Conservation (phyloP, 2,329 filamentous ascomycete species). For the Exserohilum turcica region DNA sequence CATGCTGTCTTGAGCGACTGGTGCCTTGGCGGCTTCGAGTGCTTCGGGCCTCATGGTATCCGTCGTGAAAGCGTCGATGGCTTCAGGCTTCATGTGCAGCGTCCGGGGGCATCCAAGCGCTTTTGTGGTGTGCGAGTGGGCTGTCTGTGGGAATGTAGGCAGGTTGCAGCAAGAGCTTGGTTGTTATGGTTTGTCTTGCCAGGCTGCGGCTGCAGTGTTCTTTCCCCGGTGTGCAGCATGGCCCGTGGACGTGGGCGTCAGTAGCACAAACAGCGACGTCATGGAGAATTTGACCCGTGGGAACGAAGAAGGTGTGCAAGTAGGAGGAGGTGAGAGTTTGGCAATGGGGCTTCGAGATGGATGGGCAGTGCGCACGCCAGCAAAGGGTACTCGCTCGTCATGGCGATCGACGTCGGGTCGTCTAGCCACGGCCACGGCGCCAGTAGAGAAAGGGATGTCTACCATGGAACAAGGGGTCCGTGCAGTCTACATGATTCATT, state of each 20-base stretch:
- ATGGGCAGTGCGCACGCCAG: background rate
- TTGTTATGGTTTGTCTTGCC: background rate
- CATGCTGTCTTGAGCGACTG: background rate
- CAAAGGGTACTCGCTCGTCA: background rate
- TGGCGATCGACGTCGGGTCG: background rate
- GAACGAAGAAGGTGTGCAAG: background rate
- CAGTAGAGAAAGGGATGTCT: background rate
- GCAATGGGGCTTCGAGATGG: background rate
- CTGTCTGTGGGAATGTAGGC: background rate
- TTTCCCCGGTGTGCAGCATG: background rate
- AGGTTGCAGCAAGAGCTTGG: background rate
- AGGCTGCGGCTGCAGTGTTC: background rate
- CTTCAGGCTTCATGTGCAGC: slow-evolving; percentile 21
- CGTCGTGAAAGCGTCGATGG: slow-evolving; percentile 23
- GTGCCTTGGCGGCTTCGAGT: slow-evolving; percentile 19
- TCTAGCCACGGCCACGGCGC: background rate
- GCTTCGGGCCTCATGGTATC: slow-evolving; percentile 25
- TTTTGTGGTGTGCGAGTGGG: background rate
- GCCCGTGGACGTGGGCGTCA: background rate
- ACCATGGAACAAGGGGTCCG: background rate
- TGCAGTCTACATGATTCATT: background rate
- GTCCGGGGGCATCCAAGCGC: background rate
- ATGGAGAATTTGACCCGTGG: slow-evolving; percentile 2
- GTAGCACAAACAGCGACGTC: slow-evolving; percentile 9
- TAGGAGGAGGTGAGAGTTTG: background rate